Conservation (phyloP, 2,329 filamentous ascomycete genomes). For the Pseudocercospora eumusae region DNA sequence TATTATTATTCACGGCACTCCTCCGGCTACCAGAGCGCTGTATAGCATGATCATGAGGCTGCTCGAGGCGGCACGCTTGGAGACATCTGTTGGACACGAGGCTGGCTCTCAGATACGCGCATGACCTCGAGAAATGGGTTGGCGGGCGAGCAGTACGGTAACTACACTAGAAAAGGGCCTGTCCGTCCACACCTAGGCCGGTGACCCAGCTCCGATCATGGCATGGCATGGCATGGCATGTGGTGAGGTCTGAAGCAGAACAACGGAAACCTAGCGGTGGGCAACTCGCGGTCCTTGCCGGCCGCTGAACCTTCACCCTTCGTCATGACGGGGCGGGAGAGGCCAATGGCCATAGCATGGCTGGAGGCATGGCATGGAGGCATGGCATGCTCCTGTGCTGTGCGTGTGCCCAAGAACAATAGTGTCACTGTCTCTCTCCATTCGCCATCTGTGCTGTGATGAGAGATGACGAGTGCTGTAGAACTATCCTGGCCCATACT, state of each 20-base stretch:
- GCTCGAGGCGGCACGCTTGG: background rate
- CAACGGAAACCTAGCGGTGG: slow-evolving; percentile 5
- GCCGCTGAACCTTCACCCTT: background rate
- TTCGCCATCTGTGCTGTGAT: slow-evolving; percentile 3
- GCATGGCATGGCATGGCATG: background rate
- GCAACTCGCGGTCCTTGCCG: background rate
- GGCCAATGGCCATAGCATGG: too few relatives aligned
- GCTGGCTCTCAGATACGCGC: slow-evolving; percentile 19
- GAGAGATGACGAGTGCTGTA: too few relatives aligned
- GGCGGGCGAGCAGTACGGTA: background rate
- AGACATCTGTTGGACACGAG: slow-evolving; percentile 13
- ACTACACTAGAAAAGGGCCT: background rate
- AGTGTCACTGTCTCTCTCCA: background rate
- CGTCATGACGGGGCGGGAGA: background rate
- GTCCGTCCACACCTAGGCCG: too few relatives aligned
- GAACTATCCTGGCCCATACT: too few relatives aligned
- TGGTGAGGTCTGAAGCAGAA: slow-evolving; percentile 5
- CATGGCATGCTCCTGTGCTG: background rate
- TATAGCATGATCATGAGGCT: slow-evolving; percentile 13
- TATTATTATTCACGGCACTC: background rate
- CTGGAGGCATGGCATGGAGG: background rate
- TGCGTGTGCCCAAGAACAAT: slow-evolving; percentile 6
- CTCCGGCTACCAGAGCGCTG: background rate
- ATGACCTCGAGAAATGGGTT: slow-evolving; percentile 12
- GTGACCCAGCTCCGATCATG: slow-evolving; percentile 2